phyloP scores from a whole-genome alignment of 2,329 filamentous ascomycete genomes.

The Curvularia hawaiiensis region DNA sequence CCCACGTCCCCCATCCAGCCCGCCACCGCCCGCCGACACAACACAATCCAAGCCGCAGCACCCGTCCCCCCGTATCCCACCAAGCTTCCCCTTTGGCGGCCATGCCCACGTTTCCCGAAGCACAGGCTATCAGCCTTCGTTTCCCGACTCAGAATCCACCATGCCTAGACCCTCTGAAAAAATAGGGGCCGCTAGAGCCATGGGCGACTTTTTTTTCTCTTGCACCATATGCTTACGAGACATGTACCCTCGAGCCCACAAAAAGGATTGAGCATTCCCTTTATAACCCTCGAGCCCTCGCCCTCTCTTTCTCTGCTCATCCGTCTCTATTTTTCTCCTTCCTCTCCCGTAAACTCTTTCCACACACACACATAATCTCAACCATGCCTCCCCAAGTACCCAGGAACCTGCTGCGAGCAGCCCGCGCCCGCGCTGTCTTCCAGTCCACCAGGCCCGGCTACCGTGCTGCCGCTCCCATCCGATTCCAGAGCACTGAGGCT shows the following conservation, averaged over 20 bases:
- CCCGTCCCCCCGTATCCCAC: neutral
- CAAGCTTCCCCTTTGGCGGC: constrained; percentile 7
- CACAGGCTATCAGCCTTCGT: constrained; percentile 18
- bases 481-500: constrained; percentile 19
- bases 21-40: constrained; percentile 15
- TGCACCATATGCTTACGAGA: constrained; percentile 7
- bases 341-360: neutral
- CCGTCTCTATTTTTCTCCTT: constrained; percentile 1
- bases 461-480: constrained; percentile 8
- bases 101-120: constrained; percentile 16
- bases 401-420: constrained; percentile 19
- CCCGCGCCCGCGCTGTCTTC: constrained; percentile 18
- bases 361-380: neutral
- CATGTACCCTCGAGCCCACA: constrained; percentile 13
- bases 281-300: constrained; percentile 9
- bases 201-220: constrained; percentile 15
- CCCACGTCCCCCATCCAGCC: constrained; percentile 7
- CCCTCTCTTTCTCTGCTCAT: constrained; percentile 7
- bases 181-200: constrained; percentile 14
- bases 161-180: constrained; percentile 20
- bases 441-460: constrained; percentile 16
- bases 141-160: constrained; percentile 18
- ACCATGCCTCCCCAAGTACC: constrained; percentile 21
- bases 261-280: constrained; percentile 14
- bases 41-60: constrained; percentile 18